phyloP scores from a whole-genome alignment of 1,139 yeast species.

The Hyphopichia pseudoburtonii region DNA sequence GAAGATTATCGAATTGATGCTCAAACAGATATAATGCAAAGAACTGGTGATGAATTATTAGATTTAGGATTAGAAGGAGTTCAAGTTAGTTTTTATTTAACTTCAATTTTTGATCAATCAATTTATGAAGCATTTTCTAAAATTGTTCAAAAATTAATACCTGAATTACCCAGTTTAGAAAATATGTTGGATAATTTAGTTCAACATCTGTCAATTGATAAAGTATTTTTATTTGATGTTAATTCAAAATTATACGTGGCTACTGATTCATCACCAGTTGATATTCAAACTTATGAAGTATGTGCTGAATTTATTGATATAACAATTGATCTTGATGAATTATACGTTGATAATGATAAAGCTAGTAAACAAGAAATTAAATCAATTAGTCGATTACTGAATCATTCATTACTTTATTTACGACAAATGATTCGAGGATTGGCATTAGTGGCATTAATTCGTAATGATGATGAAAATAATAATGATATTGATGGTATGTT shows the following conservation, averaged over 20 bases:
- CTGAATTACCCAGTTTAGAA: slow-evolving; percentile 85
- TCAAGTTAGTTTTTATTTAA: slow-evolving; percentile 84
- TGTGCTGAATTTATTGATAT: slow-evolving; percentile 97
- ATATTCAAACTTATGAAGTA: slow-evolving; percentile 91
- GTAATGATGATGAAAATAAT: slow-evolving; percentile 53
- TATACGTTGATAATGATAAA: slow-evolving; percentile 46
- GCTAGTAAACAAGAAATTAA: slow-evolving; percentile 41
- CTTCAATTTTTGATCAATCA: slow-evolving; percentile 93
- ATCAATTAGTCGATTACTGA: slow-evolving; percentile 73
- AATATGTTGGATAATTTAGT: slow-evolving; percentile 86
- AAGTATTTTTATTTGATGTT: slow-evolving; percentile 87
- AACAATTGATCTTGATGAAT: slow-evolving; percentile 80
- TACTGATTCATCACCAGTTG: slow-evolving; percentile 94
- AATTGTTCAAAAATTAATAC: slow-evolving; percentile 85
- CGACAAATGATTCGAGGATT: slow-evolving; percentile 92
- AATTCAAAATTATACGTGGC: slow-evolving; percentile 95
- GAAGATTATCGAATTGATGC: slow-evolving; percentile 95
- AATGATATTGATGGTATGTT: slow-evolving; percentile 54
- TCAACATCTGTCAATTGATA: slow-evolving; percentile 87
- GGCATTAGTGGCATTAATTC: slow-evolving; percentile 83
- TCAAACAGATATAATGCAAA: slow-evolving; percentile 93
- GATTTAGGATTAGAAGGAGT: slow-evolving; percentile 92
- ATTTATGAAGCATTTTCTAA: slow-evolving; percentile 94
- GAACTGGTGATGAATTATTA: slow-evolving; percentile 88
- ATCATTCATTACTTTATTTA: slow-evolving; percentile 79